Evolutionary conservation across 1,284 basidiomycete genomes (phyloP), one percentile per base, ranked within the genome.

Genomic region (Cronartium quercuum): DNA sequence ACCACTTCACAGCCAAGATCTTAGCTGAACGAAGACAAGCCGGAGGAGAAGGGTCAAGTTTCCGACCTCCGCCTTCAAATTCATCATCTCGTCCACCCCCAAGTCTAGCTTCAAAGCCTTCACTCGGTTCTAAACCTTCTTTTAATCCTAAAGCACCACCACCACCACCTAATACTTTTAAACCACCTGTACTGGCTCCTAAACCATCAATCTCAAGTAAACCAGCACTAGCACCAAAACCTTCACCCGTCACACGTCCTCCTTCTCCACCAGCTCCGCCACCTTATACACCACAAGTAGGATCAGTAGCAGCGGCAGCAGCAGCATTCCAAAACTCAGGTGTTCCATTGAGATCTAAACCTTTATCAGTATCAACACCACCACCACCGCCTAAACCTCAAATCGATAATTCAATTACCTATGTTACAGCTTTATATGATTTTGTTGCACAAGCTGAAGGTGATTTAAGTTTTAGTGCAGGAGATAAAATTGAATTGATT

Each of bases 381-480:
- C 90, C 92, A 18, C 84, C 87, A 74, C 89, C 88, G 81, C 87
- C 91, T 7, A 94, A 93, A 81, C 89, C 90, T 0, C 88, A 88
- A 77, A 86, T 77, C 47, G 78, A 77, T 6, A 79, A 84, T 58
- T 84, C 84, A 0, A 83, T 85, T 63, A 84, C 85, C 61, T 94
- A 92, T 79, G 94, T 95, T 41, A 90, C 92, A 3, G 95, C 96
- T 35, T 82, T 98, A 80, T 99, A 97, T 81, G 95, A 99, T 82
- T 99, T 96, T 81, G 86, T 86, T 41, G 93, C 95, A 10, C 90
- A 95, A 88, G 91, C 93, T 38, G 92, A 91, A 0, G 96, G 96
- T 0, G 95, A 99, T 82, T 84, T 99, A 69, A 90, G 88, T 0
- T 99, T 99, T 84, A 87, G 85, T 75, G 87, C 88, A 1, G 96